phyloP scores from a whole-genome alignment of 2,329 filamentous ascomycete species.

The Tolypocladium ophioglossoides region DNA sequence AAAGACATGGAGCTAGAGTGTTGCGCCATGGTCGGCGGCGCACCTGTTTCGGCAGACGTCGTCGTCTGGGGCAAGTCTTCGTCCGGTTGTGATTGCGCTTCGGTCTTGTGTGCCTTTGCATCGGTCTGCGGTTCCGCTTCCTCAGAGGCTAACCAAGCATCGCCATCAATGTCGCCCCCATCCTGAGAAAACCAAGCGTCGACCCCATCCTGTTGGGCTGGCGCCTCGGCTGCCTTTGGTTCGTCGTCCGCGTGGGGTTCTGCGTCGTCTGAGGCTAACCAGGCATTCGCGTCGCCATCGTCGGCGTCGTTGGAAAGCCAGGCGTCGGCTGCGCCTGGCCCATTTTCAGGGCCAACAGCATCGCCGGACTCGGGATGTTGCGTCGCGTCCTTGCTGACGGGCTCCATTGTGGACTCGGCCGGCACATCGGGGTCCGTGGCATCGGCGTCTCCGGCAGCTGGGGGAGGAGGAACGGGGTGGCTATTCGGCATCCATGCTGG shows the following conservation, averaged over 20 bases:
- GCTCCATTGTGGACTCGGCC: conserved; percentile 4
- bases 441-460: neutral
- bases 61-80: neutral
- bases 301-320: conserved; percentile 9
- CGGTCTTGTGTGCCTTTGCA: conserved; percentile 5
- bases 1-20: conserved; percentile 54
- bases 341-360: conserved; percentile 1
- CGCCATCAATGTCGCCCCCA: conserved; percentile 11
- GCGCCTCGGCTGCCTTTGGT: neutral
- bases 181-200: neutral
- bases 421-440: neutral
- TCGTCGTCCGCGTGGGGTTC: neutral
- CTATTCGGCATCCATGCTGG: conserved; percentile 28
- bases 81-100: neutral
- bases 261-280: conserved; percentile 11
- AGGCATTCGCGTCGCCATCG: conserved; percentile 10
- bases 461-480: neutral
- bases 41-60: conserved; percentile 1
- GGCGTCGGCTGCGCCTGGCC: conserved; percentile 6
- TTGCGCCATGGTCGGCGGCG: conserved; percentile 29
- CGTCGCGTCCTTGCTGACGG: conserved; percentile 1
- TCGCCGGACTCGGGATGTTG: conserved; percentile 7
- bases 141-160: conserved; percentile 14
- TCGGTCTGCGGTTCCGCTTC: conserved; percentile 6
- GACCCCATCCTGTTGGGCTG: neutral